Conservation (phyloP, 1,284 basidiomycete species). For the Sporisorium scitamineum region DNA sequence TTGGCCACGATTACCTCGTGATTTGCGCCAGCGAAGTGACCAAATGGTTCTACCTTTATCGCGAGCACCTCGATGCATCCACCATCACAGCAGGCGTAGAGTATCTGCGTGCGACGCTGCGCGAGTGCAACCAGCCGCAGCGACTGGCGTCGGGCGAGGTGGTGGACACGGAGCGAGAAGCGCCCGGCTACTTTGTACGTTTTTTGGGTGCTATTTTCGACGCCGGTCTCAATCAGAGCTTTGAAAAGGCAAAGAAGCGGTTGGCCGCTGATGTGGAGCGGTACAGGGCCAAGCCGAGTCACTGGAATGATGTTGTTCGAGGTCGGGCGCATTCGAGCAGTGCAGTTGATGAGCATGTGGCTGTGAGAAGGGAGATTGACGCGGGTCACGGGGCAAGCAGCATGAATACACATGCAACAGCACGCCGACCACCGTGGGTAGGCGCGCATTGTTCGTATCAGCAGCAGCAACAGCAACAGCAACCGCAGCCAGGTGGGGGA, state of each 20-base stretch:
- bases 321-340: slow-evolving; percentile 6
- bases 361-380: slow-evolving; percentile 2
- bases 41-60: slow-evolving; percentile 50
- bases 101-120: slow-evolving; percentile 25
- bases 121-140: slow-evolving; percentile 45
- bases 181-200: slow-evolving; percentile 44
- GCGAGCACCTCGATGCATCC: slow-evolving; percentile 35
- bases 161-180: slow-evolving; percentile 48
- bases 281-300: not conserved
- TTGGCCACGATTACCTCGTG: slow-evolving; percentile 50
- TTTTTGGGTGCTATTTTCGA: slow-evolving; percentile 42
- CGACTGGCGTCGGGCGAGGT: slow-evolving; percentile 35
- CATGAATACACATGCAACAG: not conserved
- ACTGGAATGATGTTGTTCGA: slow-evolving; percentile 3
- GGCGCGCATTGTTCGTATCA: slow-evolving; percentile 14
- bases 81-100: slow-evolving; percentile 27
- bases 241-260: slow-evolving; percentile 22
- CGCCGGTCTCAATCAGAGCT: slow-evolving; percentile 38
- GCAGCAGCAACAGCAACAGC: slow-evolving; percentile 8
- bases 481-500: not conserved
- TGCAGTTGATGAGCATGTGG: slow-evolving; percentile 9
- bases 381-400: not conserved
- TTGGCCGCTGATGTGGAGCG: slow-evolving; percentile 16
- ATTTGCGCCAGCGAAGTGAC: slow-evolving; percentile 43
- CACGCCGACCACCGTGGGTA: slow-evolving; percentile 16